Conservation (phyloP, 352 stramenopile genomes). For the Globisporangium polare region DNA sequence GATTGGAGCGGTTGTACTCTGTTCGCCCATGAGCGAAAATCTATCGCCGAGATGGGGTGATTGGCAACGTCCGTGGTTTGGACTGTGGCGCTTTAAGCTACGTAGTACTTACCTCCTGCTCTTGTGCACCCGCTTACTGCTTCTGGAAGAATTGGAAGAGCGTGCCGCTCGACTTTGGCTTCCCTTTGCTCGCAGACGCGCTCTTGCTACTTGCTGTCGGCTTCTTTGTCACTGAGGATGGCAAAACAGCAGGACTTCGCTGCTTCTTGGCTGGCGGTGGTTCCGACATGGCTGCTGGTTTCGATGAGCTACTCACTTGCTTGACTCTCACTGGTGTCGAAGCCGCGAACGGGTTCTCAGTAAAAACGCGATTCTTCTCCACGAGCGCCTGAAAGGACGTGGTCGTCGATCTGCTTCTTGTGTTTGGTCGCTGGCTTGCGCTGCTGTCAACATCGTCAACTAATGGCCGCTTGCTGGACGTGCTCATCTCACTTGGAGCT, state of each 20-base stretch:
- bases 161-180: constrained; percentile 18
- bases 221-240: constrained; percentile 14
- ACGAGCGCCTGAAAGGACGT: constrained; percentile 40
- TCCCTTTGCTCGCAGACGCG: not conserved
- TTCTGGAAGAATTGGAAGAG: constrained; percentile 52
- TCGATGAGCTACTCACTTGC: constrained; percentile 9
- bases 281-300: not conserved
- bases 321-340: constrained; percentile 4
- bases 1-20: too few species aligned
- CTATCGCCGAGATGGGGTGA: too few species aligned
- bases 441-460: not conserved
- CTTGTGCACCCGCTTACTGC: not conserved
- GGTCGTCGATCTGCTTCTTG: not conserved
- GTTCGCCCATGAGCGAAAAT: too few species aligned
- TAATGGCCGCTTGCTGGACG: constrained; percentile 7
- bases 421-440: not conserved
- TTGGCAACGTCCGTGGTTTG: too few species aligned
- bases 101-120: too few species aligned
- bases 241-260: not conserved
- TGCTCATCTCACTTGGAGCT: constrained; percentile 7
- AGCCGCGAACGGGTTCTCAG: not conserved
- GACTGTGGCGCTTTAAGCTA: too few species aligned
- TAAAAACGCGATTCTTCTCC: constrained; percentile 22
- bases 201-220: constrained; percentile 1
- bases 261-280: constrained; percentile 2